A percentile compares a stretch with the other conserved stretches of the same genome.
These are phyloP conservation scores for Xerocomus brunneocitrinus DNA, from an alignment of 768 basidiomycete genomes.

Conservation along the genomic window DNA sequence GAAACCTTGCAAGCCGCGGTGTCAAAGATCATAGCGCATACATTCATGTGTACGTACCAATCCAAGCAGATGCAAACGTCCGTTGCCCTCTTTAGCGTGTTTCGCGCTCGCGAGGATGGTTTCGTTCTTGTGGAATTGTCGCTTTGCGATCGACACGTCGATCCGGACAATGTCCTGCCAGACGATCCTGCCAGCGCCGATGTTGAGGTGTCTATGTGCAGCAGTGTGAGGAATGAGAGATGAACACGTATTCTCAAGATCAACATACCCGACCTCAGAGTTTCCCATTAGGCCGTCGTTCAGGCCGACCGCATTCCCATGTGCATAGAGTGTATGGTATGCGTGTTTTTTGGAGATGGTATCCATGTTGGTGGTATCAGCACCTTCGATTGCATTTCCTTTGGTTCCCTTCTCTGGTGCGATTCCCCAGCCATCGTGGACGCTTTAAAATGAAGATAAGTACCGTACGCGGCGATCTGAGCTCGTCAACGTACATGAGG, in stretches of 20 bases:
- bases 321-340: conserved; percentile 70
- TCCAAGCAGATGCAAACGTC: conserved; percentile 84
- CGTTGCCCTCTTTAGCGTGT: conserved; percentile 76
- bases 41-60: conserved; percentile 47
- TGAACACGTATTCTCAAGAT: neutral
- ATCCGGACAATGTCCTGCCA: conserved; percentile 99
- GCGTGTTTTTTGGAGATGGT: conserved; percentile 72
- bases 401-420: conserved; percentile 61
- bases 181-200: conserved; percentile 90
- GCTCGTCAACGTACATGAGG: conserved; percentile 58
- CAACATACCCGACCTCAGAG: conserved; percentile 88
- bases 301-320: conserved; percentile 89
- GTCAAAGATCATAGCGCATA: conserved; percentile 4
- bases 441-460: conserved; percentile 38
- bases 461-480: neutral
- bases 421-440: conserved; percentile 97
- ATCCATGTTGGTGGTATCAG: conserved; percentile 86
- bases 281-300: conserved; percentile 97
- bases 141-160: conserved; percentile 87
- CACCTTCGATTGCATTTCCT: conserved; percentile 87
- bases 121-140: conserved; percentile 76
- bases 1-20: conserved; percentile 54
- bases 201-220: conserved; percentile 75
- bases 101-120: conserved; percentile 69
- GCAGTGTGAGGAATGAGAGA: conserved; percentile 1